Evolutionary conservation across 2,329 filamentous ascomycete species (phyloP), one percentile per base, ranked within the genome.

Genomic region (Ceratocystis ficicola): DNA sequence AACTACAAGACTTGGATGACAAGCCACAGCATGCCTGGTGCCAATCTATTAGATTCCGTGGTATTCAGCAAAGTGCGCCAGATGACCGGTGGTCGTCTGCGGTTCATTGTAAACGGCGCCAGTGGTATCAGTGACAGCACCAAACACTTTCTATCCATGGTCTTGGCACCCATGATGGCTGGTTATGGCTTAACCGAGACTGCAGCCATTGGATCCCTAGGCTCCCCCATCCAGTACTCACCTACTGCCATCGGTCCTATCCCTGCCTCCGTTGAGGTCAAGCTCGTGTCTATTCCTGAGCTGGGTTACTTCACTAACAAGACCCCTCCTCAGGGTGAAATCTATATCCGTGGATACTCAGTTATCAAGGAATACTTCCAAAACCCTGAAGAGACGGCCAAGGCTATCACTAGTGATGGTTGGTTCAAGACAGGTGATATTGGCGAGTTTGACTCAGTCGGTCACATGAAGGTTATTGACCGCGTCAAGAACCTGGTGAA

Each of bases 401-500:
- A 88, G 73, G 81, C 88, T 4, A 82, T 93, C 69, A 91, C 89
- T 0, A 75, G 84, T 2, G 94, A 96, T 72, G 90, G 90, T 62
- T 97, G 94, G 94, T 97, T 97, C 83, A 93, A 88, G 82, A 95
- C 91, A 17, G 93, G 93, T 68, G 93, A 97, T 72, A 94, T 97
- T 74, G 93, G 93, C 72, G 89, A 96, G 74, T 94, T 93, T 72
- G 86, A 93, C 75, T 74, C 78, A 57, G 81, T 87, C 68, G 93
- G 93, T 55, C 89, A 95, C 74, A 77, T 97, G 70, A 84, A 81
- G 71, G 87, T 97, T 74, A 92, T 97, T 73, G 93, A 97, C 76
- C 90, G 93, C 71, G 92, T 96, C 84, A 97, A 97, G 86, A 97
- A 97, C 77, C 80, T 97, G 66, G 89, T 97, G 76, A 97, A 97